phyloP scores from a whole-genome alignment of 2,329 filamentous ascomycete species.

The Pseudogymnoascus sp. region DNA sequence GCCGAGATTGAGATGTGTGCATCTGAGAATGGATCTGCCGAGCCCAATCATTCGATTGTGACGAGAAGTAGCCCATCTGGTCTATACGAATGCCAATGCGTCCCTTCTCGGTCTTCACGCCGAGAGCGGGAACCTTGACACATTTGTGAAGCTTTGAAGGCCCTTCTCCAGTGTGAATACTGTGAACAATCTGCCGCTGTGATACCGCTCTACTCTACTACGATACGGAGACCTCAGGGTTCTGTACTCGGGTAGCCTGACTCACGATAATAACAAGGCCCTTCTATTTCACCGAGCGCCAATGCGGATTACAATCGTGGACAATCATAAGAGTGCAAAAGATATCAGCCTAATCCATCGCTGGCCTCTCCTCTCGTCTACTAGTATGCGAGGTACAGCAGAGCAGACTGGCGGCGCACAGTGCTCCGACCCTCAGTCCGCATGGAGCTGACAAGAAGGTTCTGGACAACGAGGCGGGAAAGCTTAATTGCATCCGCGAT shows the following conservation, averaged over 20 bases:
- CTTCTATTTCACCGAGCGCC: slow-evolving; percentile 6
- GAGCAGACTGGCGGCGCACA: neutral
- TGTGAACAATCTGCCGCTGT: neutral
- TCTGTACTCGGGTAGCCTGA: neutral
- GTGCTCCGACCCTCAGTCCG: neutral
- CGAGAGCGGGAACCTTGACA: neutral
- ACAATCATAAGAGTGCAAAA: neutral
- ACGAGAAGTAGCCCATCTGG: neutral
- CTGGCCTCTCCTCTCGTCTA: neutral
- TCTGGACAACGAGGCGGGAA: neutral
- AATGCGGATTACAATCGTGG: neutral
- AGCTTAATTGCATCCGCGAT: neutral
- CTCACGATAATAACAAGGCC: neutral
- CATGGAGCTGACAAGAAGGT: neutral
- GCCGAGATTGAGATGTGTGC: neutral
- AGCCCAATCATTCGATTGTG: neutral
- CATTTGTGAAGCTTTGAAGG: slow-evolving; percentile 4
- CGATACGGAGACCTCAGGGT: neutral
- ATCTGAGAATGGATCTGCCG: neutral
- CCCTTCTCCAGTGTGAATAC: neutral
- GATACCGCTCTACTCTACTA: neutral
- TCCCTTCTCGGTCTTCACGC: neutral
- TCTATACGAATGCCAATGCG: neutral
- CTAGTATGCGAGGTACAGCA: neutral
- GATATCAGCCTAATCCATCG: slow-evolving; percentile 1